Evolutionary conservation across 345 rosid genomes (phyloP).

Genomic region (Garcia nutans): DNA sequence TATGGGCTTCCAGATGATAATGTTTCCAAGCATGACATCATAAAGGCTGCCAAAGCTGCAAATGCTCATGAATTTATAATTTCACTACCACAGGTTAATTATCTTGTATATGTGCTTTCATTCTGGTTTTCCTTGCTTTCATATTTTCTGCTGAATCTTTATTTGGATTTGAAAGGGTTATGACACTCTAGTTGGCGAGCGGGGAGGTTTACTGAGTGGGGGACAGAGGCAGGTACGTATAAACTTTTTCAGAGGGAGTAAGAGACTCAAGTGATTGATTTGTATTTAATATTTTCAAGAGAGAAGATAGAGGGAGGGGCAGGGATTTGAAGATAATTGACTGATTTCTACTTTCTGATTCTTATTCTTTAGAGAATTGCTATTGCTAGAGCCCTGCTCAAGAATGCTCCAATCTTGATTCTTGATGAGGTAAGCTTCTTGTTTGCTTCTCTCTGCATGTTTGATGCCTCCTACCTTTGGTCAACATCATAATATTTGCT

Average conservation of each 20-base stretch:
- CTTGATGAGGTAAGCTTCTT: slow-evolving; percentile 70
- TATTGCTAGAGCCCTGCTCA: slow-evolving; percentile 84
- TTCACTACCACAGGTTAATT: slow-evolving; percentile 80
- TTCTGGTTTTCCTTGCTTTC: slow-evolving; percentile 12
- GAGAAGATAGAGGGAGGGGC: background rate
- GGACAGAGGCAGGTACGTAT: slow-evolving; percentile 86
- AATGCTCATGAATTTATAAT: slow-evolving; percentile 95
- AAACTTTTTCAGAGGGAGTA: slow-evolving; percentile 7
- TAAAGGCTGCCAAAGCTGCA: slow-evolving; percentile 94
- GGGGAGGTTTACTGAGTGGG: slow-evolving; percentile 90
- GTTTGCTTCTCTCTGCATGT: slow-evolving; percentile 1
- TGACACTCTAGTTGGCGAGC: slow-evolving; percentile 88
- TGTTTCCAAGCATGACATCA: slow-evolving; percentile 82
- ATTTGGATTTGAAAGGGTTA: slow-evolving; percentile 60
- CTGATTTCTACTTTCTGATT: slow-evolving; percentile 9
- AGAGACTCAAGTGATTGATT: background rate
- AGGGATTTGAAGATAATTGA: background rate
- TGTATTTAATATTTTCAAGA: background rate
- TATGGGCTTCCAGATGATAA: slow-evolving; percentile 92
- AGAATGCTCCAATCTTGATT: slow-evolving; percentile 79
- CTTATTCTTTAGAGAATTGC: slow-evolving; percentile 70
- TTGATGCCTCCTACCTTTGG: slow-evolving; percentile 1
- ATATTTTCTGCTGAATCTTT: slow-evolving; percentile 19
- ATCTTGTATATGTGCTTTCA: slow-evolving; percentile 10
- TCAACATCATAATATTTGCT: background rate